These are phyloP conservation scores for Aspergillus fischeri DNA, from an alignment of 2,329 filamentous ascomycete genomes.

Conservation along the genomic window DNA sequence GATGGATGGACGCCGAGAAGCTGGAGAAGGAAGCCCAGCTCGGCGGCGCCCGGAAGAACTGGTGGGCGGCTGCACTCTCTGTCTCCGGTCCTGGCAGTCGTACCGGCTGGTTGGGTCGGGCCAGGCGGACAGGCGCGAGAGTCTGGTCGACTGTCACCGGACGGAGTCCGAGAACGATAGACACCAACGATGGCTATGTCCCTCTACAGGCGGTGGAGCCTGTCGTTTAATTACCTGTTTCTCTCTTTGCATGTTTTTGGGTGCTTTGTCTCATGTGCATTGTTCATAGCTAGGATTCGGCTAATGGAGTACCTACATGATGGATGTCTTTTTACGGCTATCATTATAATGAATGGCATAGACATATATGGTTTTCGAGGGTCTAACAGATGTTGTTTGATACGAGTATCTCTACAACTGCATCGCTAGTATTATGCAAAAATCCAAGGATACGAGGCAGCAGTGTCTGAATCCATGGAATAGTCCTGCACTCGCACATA, in stretches of 20 bases:
- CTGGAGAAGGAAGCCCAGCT: conserved; percentile 55
- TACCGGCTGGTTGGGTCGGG: conserved; percentile 15
- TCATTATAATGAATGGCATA: neutral
- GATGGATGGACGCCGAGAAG: conserved; percentile 75
- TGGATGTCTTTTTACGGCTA: neutral
- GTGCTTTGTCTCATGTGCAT: conserved; percentile 2
- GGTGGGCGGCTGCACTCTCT: conserved; percentile 29
- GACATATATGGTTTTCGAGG: neutral
- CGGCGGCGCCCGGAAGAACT: conserved; percentile 23
- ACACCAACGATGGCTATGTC: conserved; percentile 41
- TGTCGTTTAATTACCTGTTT: conserved; percentile 16
- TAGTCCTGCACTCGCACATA: neutral
- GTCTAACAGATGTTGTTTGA: neutral
- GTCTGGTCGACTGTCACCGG: conserved; percentile 30
- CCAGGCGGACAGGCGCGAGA: conserved; percentile 14
- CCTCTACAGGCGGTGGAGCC: conserved; percentile 44
- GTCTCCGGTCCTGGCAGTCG: conserved; percentile 14
- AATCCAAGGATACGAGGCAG: neutral
- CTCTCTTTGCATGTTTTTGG: neutral
- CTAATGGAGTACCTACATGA: neutral
- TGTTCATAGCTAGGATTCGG: neutral
- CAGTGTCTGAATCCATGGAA: neutral
- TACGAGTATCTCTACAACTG: neutral
- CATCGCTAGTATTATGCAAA: neutral
- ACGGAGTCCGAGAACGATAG: conserved; percentile 16